A percentile compares a stretch with the other conserved stretches of the same genome.
Evolutionary conservation across 306 rosid genomes (phyloP).

Genomic region (Acacia melanoxylon): DNA sequence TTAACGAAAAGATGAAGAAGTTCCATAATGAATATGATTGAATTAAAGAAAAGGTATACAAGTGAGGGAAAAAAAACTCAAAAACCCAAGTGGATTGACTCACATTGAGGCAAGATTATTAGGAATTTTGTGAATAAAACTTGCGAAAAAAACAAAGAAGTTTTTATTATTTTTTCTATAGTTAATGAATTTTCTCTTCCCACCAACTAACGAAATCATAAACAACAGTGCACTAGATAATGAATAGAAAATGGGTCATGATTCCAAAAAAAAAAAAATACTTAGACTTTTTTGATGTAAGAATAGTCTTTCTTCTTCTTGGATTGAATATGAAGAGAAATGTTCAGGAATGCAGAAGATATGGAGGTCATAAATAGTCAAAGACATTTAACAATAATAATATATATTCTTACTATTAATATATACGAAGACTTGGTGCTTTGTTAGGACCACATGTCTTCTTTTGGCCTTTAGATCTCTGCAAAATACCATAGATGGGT

Average conservation of each 20-base stretch:
- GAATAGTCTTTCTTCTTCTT: neutral
- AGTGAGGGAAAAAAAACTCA: neutral
- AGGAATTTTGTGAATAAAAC: too few relatives aligned
- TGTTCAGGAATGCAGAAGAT: neutral
- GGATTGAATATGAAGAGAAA: neutral
- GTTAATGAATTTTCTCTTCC: neutral
- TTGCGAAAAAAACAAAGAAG: too few relatives aligned
- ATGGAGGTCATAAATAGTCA: conserved; percentile 42
- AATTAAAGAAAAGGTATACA: too few relatives aligned
- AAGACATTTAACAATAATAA: conserved; percentile 22
- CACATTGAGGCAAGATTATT: too few relatives aligned
- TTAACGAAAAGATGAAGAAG: neutral
- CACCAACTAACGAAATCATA: neutral
- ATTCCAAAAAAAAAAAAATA: too few relatives aligned
- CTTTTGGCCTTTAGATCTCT: conserved; percentile 49
- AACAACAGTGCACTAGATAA: neutral
- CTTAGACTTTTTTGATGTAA: neutral
- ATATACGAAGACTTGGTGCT: conserved; percentile 20
- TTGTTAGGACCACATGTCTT: conserved; percentile 43
- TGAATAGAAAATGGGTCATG: too few relatives aligned
- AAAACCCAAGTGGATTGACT: neutral
- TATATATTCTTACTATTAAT: neutral
- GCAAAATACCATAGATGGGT: conserved; percentile 51
- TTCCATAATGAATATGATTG: neutral
- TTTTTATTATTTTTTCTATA: too few relatives aligned